Percentiles rank a stretch among this genome's conserved stretches.
phyloP scores from a whole-genome alignment of 2,329 filamentous ascomycete species.

The Ophiocordyceps sinensis region DNA sequence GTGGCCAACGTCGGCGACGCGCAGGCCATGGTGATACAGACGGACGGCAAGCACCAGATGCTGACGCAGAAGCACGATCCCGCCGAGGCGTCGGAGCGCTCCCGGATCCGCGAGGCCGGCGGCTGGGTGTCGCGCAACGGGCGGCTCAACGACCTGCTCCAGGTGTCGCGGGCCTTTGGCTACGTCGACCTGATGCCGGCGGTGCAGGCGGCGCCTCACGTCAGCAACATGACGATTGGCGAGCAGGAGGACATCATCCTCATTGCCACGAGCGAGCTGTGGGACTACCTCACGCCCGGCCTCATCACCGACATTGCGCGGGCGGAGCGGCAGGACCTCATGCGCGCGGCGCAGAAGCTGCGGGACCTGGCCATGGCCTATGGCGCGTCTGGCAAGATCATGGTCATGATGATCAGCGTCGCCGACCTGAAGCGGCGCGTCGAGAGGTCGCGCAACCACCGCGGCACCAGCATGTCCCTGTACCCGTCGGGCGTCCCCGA shows the following conservation, averaged over 20 bases:
- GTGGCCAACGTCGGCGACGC: slow-evolving; percentile 93
- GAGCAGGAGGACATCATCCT: slow-evolving; percentile 91
- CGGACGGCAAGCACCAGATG: slow-evolving; percentile 68
- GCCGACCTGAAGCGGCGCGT: slow-evolving; percentile 73
- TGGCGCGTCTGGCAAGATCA: slow-evolving; percentile 85
- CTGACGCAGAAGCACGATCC: slow-evolving; percentile 90
- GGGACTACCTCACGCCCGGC: slow-evolving; percentile 85
- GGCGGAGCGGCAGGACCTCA: slow-evolving; percentile 74
- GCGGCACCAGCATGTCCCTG: slow-evolving; percentile 75
- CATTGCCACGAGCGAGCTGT: slow-evolving; percentile 81
- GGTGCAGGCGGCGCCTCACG: slow-evolving; percentile 79
- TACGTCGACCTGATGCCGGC: slow-evolving; percentile 87
- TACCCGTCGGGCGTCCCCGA: slow-evolving; percentile 62
- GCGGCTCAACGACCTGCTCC: slow-evolving; percentile 78
- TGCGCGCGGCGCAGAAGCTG: slow-evolving; percentile 89
- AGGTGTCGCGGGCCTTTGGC: slow-evolving; percentile 89
- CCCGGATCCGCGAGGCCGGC: slow-evolving; percentile 83
- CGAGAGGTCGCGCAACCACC: slow-evolving; percentile 57
- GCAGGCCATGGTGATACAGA: slow-evolving; percentile 88
- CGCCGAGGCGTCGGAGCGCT: slow-evolving; percentile 67
- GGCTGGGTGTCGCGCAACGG: slow-evolving; percentile 94
- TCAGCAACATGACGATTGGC: slow-evolving; percentile 61
- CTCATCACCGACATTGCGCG: slow-evolving; percentile 85
- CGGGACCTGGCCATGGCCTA: slow-evolving; percentile 92
- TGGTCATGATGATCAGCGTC: slow-evolving; percentile 97